Evolutionary conservation across 768 basidiomycete genomes (phyloP).

Genomic region (Panus rudis): DNA sequence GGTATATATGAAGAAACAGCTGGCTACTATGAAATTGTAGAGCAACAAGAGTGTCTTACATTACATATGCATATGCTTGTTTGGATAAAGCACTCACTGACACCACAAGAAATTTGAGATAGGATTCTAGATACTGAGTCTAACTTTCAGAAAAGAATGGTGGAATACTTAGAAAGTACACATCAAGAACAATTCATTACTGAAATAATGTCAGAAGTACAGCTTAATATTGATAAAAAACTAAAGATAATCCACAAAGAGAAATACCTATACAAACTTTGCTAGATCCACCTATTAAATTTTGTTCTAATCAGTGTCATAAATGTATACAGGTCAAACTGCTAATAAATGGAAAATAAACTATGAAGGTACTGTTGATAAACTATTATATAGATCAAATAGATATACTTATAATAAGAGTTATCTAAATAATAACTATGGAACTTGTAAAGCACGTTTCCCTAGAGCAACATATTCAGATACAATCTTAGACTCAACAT

Average conservation of each 20-base stretch:
- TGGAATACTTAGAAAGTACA: constrained; percentile 25
- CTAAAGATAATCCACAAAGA: not conserved
- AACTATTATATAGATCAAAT: constrained; percentile 5
- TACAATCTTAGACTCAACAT: constrained; percentile 22
- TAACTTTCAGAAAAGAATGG: constrained; percentile 19
- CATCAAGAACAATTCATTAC: constrained; percentile 27
- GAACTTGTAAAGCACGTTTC: constrained; percentile 30
- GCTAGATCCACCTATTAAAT: not conserved
- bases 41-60: constrained; percentile 9
- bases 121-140: constrained; percentile 16
- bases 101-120: constrained; percentile 29
- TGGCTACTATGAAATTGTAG: constrained; percentile 10
- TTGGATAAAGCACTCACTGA: constrained; percentile 9
- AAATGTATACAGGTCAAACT: not conserved
- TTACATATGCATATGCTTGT: constrained; percentile 16
- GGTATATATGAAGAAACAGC: constrained; percentile 8
- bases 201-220: constrained; percentile 16
- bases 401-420: constrained; percentile 15
- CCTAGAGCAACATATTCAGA: constrained; percentile 22
- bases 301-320: too few relatives aligned
- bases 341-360: not conserved
- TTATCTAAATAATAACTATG: constrained; percentile 20
- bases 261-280: not conserved
- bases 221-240: too few relatives aligned
- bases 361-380: constrained; percentile 6